Percentiles rank a stretch among this genome's conserved stretches.
phyloP scores from a whole-genome alignment of 805 yeast genomes.

The Danielia reshetovae region DNA sequence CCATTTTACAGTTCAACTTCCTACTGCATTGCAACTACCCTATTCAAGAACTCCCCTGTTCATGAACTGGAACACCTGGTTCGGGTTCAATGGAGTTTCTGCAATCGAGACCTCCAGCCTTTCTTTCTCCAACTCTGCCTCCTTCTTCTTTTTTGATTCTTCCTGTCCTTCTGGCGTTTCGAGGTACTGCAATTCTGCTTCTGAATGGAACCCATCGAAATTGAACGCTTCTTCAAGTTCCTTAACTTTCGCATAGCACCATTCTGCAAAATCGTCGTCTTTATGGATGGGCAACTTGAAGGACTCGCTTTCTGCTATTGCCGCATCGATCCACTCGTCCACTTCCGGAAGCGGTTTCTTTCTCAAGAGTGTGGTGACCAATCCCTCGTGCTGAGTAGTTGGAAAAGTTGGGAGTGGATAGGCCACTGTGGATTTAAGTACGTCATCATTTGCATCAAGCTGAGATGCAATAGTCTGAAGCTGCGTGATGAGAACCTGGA shows the following conservation, averaged over 20 bases:
- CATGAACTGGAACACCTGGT: conserved; percentile 37
- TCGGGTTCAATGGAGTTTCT: conserved; percentile 27
- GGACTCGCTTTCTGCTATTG: conserved; percentile 16
- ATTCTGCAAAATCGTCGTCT: conserved; percentile 66
- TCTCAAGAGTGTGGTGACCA: conserved; percentile 77
- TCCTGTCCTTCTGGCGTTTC: conserved; percentile 31
- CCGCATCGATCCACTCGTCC: conserved; percentile 67
- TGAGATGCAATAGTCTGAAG: conserved; percentile 71
- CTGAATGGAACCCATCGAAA: conserved; percentile 59
- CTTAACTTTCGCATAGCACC: conserved; percentile 59
- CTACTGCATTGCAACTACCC: too few relatives aligned
- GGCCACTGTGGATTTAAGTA: conserved; percentile 64
- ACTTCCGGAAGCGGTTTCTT: conserved; percentile 91
- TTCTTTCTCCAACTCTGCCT: conserved; percentile 14
- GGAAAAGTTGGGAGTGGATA: conserved; percentile 87
- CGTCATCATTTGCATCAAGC: conserved; percentile 55
- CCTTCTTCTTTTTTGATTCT: conserved; percentile 21
- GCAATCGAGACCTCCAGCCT: conserved; percentile 26
- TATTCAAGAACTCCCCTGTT: conserved; percentile 28
- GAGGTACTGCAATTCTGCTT: conserved; percentile 38
- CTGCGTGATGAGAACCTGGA: conserved; percentile 80
- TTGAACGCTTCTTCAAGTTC: conserved; percentile 52
- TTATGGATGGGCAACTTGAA: conserved; percentile 24
- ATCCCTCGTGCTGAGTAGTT: conserved; percentile 74
- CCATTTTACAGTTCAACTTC: too few relatives aligned